phyloP scores from a whole-genome alignment of 305 asterid species.

The Striga hermonthica region DNA sequence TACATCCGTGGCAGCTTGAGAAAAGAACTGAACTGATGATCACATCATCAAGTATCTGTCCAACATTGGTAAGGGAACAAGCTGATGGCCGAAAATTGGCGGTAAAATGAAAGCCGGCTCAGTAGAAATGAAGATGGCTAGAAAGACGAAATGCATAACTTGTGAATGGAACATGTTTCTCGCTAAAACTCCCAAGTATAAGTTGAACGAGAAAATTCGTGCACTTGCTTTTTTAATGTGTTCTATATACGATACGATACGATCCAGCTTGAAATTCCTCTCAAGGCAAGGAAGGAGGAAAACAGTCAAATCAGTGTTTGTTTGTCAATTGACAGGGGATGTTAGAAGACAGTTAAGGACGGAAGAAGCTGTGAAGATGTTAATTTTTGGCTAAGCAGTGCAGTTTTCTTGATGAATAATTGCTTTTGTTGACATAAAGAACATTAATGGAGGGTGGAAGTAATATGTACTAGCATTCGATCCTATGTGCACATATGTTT shows the following conservation, averaged over 20 bases:
- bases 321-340: too few species aligned
- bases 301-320: background rate
- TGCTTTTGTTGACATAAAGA: too few species aligned
- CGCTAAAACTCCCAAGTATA: too few species aligned
- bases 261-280: background rate
- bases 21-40: background rate
- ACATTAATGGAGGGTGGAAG: too few species aligned
- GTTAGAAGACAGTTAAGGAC: constrained; percentile 1
- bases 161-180: background rate
- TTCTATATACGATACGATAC: background rate
- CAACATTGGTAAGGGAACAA: background rate
- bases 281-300: background rate
- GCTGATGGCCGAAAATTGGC: background rate
- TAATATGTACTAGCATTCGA: too few species aligned
- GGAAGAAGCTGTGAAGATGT: background rate
- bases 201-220: too few species aligned
- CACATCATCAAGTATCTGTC: background rate
- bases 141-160: background rate
- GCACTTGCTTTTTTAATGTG: background rate
- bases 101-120: background rate
- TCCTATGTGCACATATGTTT: too few species aligned
- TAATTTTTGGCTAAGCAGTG: background rate
- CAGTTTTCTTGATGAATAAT: background rate
- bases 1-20: too few species aligned
- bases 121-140: background rate